phyloP scores from a whole-genome alignment of 257 asterid species.

The Prunella vulgaris region DNA sequence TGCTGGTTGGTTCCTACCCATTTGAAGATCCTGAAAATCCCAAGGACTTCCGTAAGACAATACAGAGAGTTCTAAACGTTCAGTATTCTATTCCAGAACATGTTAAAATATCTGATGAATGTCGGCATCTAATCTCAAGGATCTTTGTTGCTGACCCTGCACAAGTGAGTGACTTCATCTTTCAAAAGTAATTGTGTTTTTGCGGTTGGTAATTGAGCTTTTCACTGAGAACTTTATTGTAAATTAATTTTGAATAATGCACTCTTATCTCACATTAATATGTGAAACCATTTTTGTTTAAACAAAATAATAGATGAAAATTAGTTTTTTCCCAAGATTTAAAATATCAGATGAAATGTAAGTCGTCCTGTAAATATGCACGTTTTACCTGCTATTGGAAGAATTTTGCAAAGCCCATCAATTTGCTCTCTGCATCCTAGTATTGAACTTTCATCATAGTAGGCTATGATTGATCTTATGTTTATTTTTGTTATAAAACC shows the following conservation, averaged over 20 bases:
- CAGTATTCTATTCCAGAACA: slow-evolving; percentile 67
- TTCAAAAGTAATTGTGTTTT: neutral
- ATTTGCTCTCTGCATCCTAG: neutral
- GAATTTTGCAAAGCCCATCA: neutral
- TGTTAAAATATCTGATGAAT: slow-evolving; percentile 56
- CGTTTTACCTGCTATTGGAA: neutral
- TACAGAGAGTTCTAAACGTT: slow-evolving; percentile 63
- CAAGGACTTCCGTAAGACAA: slow-evolving; percentile 67
- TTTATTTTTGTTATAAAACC: neutral
- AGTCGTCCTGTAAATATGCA: neutral
- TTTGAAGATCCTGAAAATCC: slow-evolving; percentile 84
- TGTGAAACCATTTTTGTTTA: neutral
- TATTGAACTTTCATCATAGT: neutral
- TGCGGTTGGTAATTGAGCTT: neutral
- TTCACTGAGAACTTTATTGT: neutral
- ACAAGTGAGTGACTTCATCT: slow-evolving; percentile 41
- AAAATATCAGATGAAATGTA: neutral
- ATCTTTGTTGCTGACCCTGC: slow-evolving; percentile 76
- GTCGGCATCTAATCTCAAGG: slow-evolving; percentile 63
- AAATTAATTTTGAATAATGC: neutral
- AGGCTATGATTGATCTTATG: neutral
- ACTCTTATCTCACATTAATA: neutral
- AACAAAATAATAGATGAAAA: neutral
- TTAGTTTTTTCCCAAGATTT: neutral
- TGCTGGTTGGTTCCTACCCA: slow-evolving; percentile 80